Conservation (phyloP, 2,329 filamentous ascomycete species). For the Alternaria gaisen region DNA sequence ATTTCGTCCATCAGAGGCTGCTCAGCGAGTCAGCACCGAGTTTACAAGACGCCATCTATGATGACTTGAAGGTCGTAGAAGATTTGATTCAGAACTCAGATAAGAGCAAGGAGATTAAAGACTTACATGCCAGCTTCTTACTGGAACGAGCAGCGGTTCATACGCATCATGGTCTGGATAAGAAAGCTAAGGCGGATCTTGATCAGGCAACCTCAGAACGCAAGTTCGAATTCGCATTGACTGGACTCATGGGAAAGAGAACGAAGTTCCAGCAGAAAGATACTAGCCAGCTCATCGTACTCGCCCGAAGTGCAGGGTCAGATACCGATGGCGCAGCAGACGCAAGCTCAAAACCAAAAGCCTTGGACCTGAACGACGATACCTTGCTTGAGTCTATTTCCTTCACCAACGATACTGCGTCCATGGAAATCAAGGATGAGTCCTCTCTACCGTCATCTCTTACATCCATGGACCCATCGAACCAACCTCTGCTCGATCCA, state of each 20-base stretch:
- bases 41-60: constrained; percentile 68
- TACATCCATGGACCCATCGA: constrained; percentile 72
- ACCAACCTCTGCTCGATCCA: constrained; percentile 82
- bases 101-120: constrained; percentile 28
- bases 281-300: constrained; percentile 87
- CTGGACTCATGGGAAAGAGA: constrained; percentile 84
- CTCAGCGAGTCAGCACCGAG: constrained; percentile 69
- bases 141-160: constrained; percentile 85
- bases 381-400: constrained; percentile 88
- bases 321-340: constrained; percentile 23
- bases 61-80: constrained; percentile 66
- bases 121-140: constrained; percentile 69
- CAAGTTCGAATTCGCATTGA: constrained; percentile 82
- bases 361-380: constrained; percentile 86
- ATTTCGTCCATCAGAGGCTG: constrained; percentile 76
- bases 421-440: constrained; percentile 55
- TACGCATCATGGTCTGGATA: constrained; percentile 83
- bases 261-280: constrained; percentile 82
- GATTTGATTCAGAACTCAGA: constrained; percentile 46
- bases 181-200: constrained; percentile 75
- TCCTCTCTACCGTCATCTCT: constrained; percentile 68
- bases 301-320: constrained; percentile 74
- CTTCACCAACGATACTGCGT: constrained; percentile 69
- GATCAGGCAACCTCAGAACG: constrained; percentile 71
- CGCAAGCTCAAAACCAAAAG: constrained; percentile 64